These are phyloP conservation scores for Penicillium taxi DNA, from an alignment of 495 filamentous ascomycete species.

Conservation along the genomic window DNA sequence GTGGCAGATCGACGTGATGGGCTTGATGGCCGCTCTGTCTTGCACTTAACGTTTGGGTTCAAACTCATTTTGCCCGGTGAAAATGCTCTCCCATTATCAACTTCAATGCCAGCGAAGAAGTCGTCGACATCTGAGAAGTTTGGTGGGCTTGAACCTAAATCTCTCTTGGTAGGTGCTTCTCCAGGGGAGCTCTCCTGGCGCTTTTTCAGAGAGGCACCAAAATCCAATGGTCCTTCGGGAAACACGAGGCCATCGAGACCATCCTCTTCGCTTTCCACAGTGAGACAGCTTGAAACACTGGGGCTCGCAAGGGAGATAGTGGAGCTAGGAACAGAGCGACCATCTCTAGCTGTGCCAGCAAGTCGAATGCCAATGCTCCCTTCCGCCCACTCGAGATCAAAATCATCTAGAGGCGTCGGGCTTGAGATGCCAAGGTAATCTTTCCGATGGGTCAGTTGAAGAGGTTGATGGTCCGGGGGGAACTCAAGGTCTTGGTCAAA, in stretches of 20 bases:
- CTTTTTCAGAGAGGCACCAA: slow-evolving; percentile 66
- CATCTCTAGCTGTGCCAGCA: slow-evolving; percentile 73
- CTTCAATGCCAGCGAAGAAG: slow-evolving; percentile 79
- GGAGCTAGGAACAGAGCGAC: slow-evolving; percentile 69
- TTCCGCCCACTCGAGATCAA: slow-evolving; percentile 81
- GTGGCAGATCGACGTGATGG: slow-evolving; percentile 68
- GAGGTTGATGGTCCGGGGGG: slow-evolving; percentile 47
- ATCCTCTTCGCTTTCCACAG: slow-evolving; percentile 91
- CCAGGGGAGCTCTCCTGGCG: slow-evolving; percentile 49
- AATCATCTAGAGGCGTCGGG: slow-evolving; percentile 61
- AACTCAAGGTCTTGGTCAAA: slow-evolving; percentile 76
- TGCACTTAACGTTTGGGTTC: slow-evolving; percentile 92
- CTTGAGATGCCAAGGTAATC: slow-evolving; percentile 51
- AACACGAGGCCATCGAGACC: slow-evolving; percentile 74
- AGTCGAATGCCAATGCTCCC: slow-evolving; percentile 83
- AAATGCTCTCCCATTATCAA: slow-evolving; percentile 76
- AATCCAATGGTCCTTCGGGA: slow-evolving; percentile 73
- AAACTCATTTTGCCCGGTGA: slow-evolving; percentile 69
- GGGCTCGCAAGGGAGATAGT: slow-evolving; percentile 84
- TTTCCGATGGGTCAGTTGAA: slow-evolving; percentile 53
- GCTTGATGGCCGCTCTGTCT: slow-evolving; percentile 56
- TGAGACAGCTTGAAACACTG: slow-evolving; percentile 81
- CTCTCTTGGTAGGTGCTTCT: slow-evolving; percentile 21
- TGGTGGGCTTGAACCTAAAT: slow-evolving; percentile 25
- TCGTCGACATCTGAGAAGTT: slow-evolving; percentile 55